These are phyloP conservation scores for Coffea canephora DNA, from an alignment of 257 asterid species.

Conservation along the genomic window DNA sequence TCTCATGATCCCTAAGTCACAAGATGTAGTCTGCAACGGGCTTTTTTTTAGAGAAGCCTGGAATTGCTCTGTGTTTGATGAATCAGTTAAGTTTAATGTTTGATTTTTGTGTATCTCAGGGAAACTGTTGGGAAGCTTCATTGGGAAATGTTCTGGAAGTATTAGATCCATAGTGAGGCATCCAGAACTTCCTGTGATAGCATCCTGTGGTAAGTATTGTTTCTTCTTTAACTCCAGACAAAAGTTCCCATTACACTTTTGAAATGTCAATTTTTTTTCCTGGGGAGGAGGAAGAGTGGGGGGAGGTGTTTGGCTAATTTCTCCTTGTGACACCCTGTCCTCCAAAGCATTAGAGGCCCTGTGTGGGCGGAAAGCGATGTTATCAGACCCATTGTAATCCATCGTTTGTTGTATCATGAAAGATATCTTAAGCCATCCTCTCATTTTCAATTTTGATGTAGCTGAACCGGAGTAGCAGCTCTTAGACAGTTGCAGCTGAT, in stretches of 20 bases:
- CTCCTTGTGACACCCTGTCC: background rate
- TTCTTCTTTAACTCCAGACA: background rate
- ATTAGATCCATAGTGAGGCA: constrained; percentile 84
- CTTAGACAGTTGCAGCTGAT: background rate
- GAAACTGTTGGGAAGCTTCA: constrained; percentile 78
- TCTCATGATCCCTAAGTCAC: background rate
- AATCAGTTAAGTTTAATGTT: background rate
- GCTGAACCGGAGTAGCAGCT: background rate
- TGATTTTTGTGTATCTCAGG: constrained; percentile 43
- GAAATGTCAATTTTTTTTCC: too few relatives aligned
- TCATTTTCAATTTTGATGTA: background rate
- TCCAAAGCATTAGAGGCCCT: background rate
- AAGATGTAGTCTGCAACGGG: background rate
- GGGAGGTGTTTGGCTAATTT: background rate
- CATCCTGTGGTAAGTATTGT: constrained; percentile 78
- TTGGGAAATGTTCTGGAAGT: constrained; percentile 93
- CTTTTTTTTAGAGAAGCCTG: background rate
- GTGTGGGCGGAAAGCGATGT: background rate
- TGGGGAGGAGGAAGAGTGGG: too few relatives aligned
- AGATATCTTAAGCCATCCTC: background rate
- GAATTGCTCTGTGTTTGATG: background rate
- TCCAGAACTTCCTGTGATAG: constrained; percentile 74
- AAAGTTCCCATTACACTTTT: background rate
- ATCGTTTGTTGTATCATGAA: background rate
- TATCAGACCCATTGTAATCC: background rate